phyloP scores from a whole-genome alignment of 1,284 basidiomycete species.

The Microbotryum lychnidis-dioicae region DNA sequence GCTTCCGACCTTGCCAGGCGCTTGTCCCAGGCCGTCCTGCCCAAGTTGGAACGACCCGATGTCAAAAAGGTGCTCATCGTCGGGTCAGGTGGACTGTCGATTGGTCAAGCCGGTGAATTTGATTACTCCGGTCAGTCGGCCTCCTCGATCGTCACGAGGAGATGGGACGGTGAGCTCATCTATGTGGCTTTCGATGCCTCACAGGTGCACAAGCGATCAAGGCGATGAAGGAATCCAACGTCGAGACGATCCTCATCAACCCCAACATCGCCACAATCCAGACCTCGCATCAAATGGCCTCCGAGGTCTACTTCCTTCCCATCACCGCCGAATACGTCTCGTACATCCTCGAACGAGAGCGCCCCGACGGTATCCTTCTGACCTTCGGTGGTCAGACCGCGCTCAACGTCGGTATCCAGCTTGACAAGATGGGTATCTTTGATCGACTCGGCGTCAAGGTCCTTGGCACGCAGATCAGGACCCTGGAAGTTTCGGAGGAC shows the following conservation, averaged over 20 bases:
- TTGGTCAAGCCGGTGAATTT: slow-evolving; percentile 98
- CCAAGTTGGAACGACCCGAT: slow-evolving; percentile 73
- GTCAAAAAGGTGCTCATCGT: slow-evolving; percentile 93
- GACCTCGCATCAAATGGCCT: slow-evolving; percentile 90
- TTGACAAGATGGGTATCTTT: slow-evolving; percentile 95
- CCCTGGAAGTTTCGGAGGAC: slow-evolving; percentile 93
- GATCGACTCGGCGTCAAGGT: slow-evolving; percentile 92
- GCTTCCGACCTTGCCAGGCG: slow-evolving; percentile 80
- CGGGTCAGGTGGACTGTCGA: slow-evolving; percentile 94
- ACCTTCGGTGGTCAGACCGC: slow-evolving; percentile 99
- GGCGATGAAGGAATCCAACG: slow-evolving; percentile 89
- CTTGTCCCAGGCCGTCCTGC: slow-evolving; percentile 83
- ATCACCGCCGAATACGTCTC: slow-evolving; percentile 97
- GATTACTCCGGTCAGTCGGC: slow-evolving; percentile 75
- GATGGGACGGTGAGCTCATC: background rate
- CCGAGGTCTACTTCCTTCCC: slow-evolving; percentile 95
- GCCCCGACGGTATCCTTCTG: slow-evolving; percentile 92
- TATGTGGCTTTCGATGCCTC: background rate
- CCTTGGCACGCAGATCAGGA: slow-evolving; percentile 88
- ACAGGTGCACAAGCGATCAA: slow-evolving; percentile 88
- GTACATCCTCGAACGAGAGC: slow-evolving; percentile 95
- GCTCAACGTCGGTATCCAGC: slow-evolving; percentile 92
- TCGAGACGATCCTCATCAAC: slow-evolving; percentile 91
- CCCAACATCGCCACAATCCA: slow-evolving; percentile 92
- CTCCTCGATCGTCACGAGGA: background rate